These are phyloP conservation scores for Stylonectria norvegica DNA, from an alignment of 2,329 filamentous ascomycete genomes.

Conservation along the genomic window DNA sequence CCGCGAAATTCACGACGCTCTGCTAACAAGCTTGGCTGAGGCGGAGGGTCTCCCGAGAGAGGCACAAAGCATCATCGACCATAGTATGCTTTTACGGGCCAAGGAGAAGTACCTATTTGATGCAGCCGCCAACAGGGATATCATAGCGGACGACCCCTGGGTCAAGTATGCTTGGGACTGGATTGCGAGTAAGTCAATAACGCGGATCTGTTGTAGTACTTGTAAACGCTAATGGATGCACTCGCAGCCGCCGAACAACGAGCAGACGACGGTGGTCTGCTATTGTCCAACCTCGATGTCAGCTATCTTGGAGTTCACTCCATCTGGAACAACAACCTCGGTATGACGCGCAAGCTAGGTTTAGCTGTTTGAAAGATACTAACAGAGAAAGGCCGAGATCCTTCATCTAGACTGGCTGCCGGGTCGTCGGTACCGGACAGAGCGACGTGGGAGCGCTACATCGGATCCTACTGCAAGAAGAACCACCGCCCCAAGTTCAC, in stretches of 20 bases:
- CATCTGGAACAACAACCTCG: slow-evolving; percentile 69
- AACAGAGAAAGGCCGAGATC: slow-evolving; percentile 42
- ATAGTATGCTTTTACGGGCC: slow-evolving; percentile 57
- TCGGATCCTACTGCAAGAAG: slow-evolving; percentile 62
- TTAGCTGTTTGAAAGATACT: background rate
- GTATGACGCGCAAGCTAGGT: slow-evolving; percentile 35
- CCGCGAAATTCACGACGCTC: slow-evolving; percentile 55
- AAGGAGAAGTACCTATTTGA: slow-evolving; percentile 63
- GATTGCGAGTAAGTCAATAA: slow-evolving; percentile 58
- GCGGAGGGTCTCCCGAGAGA: slow-evolving; percentile 47
- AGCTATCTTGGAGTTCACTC: slow-evolving; percentile 71
- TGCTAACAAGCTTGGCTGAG: slow-evolving; percentile 45
- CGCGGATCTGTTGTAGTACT: too few relatives aligned
- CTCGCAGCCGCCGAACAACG: slow-evolving; percentile 58
- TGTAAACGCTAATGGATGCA: too few relatives aligned
- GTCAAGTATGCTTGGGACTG: slow-evolving; percentile 78
- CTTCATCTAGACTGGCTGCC: slow-evolving; percentile 46
- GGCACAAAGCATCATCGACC: slow-evolving; percentile 52
- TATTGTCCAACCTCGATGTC: slow-evolving; percentile 64
- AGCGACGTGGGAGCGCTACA: slow-evolving; percentile 56
- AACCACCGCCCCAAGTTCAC: slow-evolving; percentile 61
- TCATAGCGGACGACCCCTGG: slow-evolving; percentile 71
- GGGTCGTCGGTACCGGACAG: slow-evolving; percentile 45
- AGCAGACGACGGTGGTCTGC: slow-evolving; percentile 66
- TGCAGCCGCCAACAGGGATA: slow-evolving; percentile 59